Base-by-base conservation (phyloP, 495 filamentous ascomycete species). In the Pyrenula aspistea region DNA sequence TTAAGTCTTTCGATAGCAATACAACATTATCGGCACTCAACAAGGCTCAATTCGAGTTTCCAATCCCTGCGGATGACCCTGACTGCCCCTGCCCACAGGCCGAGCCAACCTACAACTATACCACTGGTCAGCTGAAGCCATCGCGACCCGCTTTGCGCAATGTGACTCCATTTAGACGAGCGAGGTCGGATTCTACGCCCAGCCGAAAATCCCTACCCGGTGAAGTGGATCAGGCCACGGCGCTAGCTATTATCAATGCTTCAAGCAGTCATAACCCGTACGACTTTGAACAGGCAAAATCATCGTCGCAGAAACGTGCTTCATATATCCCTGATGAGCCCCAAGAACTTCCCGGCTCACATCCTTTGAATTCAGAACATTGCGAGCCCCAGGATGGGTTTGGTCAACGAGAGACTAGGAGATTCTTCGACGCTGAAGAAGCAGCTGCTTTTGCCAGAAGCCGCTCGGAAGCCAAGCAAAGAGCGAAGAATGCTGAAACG, bases 1-100 rank as follows among this genome's bases (percentile, higher is more conserved):
- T 42, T 31, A 57, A 59, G 49, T 31, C 42, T 21, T 47, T 54
- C 20, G 47, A 57, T 12, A 58, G 15, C 1, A 15, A 4, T 47
- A 53, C 50, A 21, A 49, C 19, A 4, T 8, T 42, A 15, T 42
- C 31, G 15, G 31, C 31, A 4, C 31, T 42, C 31, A 42, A 42
- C 31, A 42, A 42, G 15, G 31, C 31, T 15, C 31, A 42, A 15
- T 42, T 42, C 15, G 31, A 42, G 15, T 42, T 42, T 15, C 31
- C 31, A 42, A 42, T 42, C 15, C 31, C 31, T 15, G 31, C 31
- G 15, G 31, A 42, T 15, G 31, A 42, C 31, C 4, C 31, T 8
- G 8, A 42, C 8, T 42, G 4, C 15, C 31, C 31, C 31, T 42
- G 31, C 15, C 31, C 31, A 42, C 31, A 42, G 31, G 31, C 15